Evolutionary conservation across 2,329 filamentous ascomycete species (phyloP).

Genomic region (Fusarium chlamydosporum): DNA sequence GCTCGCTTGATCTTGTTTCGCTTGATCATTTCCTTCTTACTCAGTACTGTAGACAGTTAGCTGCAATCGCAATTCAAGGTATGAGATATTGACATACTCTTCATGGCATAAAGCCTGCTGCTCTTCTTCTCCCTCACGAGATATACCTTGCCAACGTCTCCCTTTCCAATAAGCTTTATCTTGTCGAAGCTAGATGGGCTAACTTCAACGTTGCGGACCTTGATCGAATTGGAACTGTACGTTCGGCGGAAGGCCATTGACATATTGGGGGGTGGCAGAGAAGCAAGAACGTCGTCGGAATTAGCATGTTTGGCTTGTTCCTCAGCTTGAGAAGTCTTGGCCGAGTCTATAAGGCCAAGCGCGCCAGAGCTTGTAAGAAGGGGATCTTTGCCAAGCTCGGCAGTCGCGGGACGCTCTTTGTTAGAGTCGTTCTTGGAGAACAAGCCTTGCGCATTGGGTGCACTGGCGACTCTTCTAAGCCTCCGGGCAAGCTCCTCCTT

Average conservation of each 20-base stretch:
- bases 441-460: constrained; percentile 94
- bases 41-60: constrained; percentile 79
- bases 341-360: constrained; percentile 56
- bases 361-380: constrained; percentile 66
- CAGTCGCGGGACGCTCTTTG: constrained; percentile 82
- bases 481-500: constrained; percentile 97
- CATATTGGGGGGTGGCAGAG: constrained; percentile 76
- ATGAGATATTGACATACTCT: constrained; percentile 72
- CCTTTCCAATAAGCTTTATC: constrained; percentile 99
- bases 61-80: constrained; percentile 2
- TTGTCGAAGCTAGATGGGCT: constrained; percentile 97
- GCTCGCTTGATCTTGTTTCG: constrained; percentile 99
- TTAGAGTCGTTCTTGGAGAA: constrained; percentile 72
- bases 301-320: constrained; percentile 58
- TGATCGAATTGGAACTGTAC: constrained; percentile 99
- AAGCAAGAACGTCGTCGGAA: constrained; percentile 67
- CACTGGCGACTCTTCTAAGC: constrained; percentile 92
- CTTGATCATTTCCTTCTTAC: constrained; percentile 99
- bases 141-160: constrained; percentile 98
- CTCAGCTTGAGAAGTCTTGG: constrained; percentile 43
- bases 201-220: constrained; percentile 96
- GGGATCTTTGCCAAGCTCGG: constrained; percentile 88
- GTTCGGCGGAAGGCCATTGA: constrained; percentile 88
- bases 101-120: constrained; percentile 95
- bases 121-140: constrained; percentile 98